phyloP scores from a whole-genome alignment of 345 rosid species.

The Euclidium syriacum region DNA sequence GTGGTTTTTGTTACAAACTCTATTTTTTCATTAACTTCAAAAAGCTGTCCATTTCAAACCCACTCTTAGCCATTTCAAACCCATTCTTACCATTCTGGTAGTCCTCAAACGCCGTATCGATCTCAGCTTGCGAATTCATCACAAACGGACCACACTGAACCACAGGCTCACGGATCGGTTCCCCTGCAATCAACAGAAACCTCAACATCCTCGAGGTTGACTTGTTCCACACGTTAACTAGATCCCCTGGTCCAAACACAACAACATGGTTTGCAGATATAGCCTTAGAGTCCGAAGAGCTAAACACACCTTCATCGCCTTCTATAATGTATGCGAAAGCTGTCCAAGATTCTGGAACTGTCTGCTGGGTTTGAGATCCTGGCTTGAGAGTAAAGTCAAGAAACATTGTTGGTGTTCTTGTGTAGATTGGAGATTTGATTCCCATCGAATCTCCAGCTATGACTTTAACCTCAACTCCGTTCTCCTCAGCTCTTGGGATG shows the following conservation, averaged over 20 bases:
- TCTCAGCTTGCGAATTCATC: conserved; percentile 83
- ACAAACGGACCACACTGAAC: conserved; percentile 90
- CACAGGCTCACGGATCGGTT: conserved; percentile 73
- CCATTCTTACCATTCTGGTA: conserved; percentile 66
- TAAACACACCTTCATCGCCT: conserved; percentile 72
- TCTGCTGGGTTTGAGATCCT: conserved; percentile 50
- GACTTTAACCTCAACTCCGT: conserved; percentile 66
- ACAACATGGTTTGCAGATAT: conserved; percentile 48
- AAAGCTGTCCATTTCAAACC: too few relatives aligned
- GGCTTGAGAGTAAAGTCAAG: conserved; percentile 75
- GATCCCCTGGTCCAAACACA: conserved; percentile 68
- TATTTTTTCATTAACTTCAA: too few relatives aligned
- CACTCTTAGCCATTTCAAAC: conserved; percentile 63
- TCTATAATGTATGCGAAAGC: conserved; percentile 63
- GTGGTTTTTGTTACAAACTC: conserved; percentile 6
- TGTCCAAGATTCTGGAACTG: conserved; percentile 66
- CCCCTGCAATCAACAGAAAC: conserved; percentile 64
- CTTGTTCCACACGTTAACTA: conserved; percentile 67
- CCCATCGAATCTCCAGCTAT: conserved; percentile 97
- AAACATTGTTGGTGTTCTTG: conserved; percentile 74
- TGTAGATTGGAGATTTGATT: conserved; percentile 53
- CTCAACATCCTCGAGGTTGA: conserved; percentile 46
- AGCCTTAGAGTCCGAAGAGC: conserved; percentile 36
- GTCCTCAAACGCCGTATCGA: conserved; percentile 70
- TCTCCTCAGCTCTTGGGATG: conserved; percentile 48